Evolutionary conservation across 148 eudicot species (phyloP).

Genomic region (Rhododendron williamsianum): DNA sequence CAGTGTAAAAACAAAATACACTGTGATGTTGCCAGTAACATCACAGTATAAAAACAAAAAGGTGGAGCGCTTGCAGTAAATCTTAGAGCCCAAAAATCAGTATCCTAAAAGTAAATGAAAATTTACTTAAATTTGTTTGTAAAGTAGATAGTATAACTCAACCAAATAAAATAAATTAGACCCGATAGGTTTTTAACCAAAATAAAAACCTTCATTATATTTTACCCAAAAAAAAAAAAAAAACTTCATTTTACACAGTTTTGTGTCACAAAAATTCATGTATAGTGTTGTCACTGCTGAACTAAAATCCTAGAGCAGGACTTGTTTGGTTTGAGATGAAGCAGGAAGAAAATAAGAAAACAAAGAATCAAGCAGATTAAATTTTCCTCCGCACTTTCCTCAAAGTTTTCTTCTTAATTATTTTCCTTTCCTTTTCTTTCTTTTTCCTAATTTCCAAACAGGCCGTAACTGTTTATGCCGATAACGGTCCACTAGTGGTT

Average conservation of each 20-base stretch:
- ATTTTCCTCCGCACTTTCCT: neutral
- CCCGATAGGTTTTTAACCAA: neutral
- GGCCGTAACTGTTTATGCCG: neutral
- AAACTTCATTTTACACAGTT: neutral
- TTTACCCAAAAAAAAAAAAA: no score
- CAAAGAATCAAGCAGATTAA: neutral
- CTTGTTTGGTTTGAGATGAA: neutral
- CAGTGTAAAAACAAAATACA: no score
- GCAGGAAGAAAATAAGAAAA: neutral
- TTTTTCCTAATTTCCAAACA: neutral
- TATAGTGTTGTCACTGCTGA: neutral
- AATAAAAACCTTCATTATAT: no score
- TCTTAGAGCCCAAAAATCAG: no score
- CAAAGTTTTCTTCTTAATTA: neutral
- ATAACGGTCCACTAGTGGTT: neutral
- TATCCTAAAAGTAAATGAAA: no score
- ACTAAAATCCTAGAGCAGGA: neutral
- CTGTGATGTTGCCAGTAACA: no score
- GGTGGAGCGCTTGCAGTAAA: no score
- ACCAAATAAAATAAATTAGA: neutral
- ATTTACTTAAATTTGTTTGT: no score
- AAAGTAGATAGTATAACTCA: neutral
- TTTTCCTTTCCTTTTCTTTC: neutral
- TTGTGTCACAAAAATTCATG: no score
- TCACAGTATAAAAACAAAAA: no score